These are phyloP conservation scores for Solanum chacoense DNA, from an alignment of 305 asterid species.

Conservation along the genomic window DNA sequence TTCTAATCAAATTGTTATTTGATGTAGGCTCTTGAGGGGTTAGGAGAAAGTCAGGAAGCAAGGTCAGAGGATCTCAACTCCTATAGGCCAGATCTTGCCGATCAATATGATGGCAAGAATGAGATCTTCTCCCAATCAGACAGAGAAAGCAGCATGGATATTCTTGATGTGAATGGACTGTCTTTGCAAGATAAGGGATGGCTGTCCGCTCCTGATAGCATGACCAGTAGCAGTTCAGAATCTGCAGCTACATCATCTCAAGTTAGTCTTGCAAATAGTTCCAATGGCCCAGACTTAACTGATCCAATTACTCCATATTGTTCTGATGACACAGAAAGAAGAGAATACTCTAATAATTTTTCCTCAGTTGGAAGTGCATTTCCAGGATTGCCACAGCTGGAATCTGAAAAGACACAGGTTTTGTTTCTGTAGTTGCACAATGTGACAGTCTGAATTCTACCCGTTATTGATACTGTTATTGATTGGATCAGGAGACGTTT, in stretches of 20 bases:
- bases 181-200: constrained; percentile 69
- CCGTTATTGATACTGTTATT: neutral
- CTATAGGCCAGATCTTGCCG: constrained; percentile 38
- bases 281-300: constrained; percentile 36
- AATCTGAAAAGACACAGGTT: constrained; percentile 49
- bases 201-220: constrained; percentile 83
- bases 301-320: constrained; percentile 26
- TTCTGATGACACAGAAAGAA: constrained; percentile 32
- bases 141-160: constrained; percentile 34
- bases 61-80: constrained; percentile 59
- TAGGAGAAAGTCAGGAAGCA: constrained; percentile 87
- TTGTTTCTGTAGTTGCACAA: neutral
- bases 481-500: constrained; percentile 40
- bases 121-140: constrained; percentile 43
- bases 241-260: constrained; percentile 49
- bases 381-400: constrained; percentile 22
- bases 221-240: constrained; percentile 51
- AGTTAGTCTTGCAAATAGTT: constrained; percentile 49
- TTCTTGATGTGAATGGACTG: constrained; percentile 38
- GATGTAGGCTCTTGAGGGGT: constrained; percentile 92
- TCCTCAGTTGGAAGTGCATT: constrained; percentile 24
- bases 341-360: constrained; percentile 16
- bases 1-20: constrained; percentile 6
- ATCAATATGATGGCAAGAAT: constrained; percentile 40
- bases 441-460: neutral